Evolutionary conservation across 2,329 filamentous ascomycete species (phyloP).

Genomic region (Xylariaceae sp.): DNA sequence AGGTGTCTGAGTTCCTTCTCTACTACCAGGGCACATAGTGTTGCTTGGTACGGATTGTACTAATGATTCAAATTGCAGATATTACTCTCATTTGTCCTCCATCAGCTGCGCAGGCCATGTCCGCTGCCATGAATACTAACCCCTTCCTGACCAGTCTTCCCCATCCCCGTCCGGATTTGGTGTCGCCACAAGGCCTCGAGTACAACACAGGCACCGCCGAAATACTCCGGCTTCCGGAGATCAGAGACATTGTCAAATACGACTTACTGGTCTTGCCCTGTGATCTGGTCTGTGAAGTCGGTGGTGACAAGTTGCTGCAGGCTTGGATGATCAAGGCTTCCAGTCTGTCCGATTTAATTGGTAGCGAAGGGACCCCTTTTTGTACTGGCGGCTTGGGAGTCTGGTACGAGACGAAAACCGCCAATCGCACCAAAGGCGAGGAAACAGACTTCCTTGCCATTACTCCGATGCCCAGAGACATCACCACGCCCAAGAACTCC

Average conservation of each 20-base stretch:
- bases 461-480: conserved; percentile 57
- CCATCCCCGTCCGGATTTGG: conserved; percentile 64
- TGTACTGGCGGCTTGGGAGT: conserved; percentile 78
- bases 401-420: conserved; percentile 80
- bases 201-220: conserved; percentile 86
- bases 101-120: conserved; percentile 61
- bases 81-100: conserved; percentile 60
- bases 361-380: conserved; percentile 34
- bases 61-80: conserved; percentile 36
- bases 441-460: conserved; percentile 90
- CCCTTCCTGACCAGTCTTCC: conserved; percentile 71
- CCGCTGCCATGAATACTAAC: conserved; percentile 67
- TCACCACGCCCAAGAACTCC: conserved; percentile 54
- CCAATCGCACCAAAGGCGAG: conserved; percentile 75
- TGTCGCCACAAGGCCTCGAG: conserved; percentile 70
- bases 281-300: conserved; percentile 85
- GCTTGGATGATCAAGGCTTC: conserved; percentile 86
- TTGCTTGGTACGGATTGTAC: conserved; percentile 10
- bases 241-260: conserved; percentile 69
- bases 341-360: conserved; percentile 58
- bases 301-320: conserved; percentile 75
- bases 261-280: conserved; percentile 92
- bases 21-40: neutral
- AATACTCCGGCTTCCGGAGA: conserved; percentile 76
- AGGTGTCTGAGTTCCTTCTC: neutral